Percentiles rank a stretch among this genome's conserved stretches.
Evolutionary conservation across 192 early-diverging fungal species (phyloP).

Genomic region (Obelidium mucronatum): DNA sequence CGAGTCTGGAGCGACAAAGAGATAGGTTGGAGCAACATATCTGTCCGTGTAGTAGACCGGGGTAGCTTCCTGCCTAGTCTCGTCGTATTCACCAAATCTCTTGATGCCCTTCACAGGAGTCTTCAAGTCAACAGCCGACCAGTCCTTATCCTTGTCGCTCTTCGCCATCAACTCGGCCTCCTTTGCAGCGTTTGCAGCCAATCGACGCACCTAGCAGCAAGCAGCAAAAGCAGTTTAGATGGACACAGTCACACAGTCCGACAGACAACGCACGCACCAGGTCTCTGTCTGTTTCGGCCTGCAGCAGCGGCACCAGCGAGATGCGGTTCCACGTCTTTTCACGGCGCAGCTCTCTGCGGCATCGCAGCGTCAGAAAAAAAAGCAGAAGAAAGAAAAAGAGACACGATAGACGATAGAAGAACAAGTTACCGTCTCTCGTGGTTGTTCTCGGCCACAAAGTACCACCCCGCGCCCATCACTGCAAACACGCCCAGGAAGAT

Average conservation of each 20-base stretch:
- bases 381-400: background rate
- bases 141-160: constrained; percentile 48
- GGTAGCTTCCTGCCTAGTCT: constrained; percentile 67
- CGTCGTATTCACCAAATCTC: constrained; percentile 60
- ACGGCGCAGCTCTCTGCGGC: constrained; percentile 81
- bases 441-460: constrained; percentile 70
- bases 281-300: constrained; percentile 95
- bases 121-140: constrained; percentile 54
- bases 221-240: background rate
- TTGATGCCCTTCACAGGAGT: constrained; percentile 56
- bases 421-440: constrained; percentile 66
- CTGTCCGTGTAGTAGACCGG: constrained; percentile 91
- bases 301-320: constrained; percentile 86
- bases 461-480: constrained; percentile 85
- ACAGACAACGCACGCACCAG: constrained; percentile 50
- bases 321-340: constrained; percentile 95
- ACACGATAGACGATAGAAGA: background rate
- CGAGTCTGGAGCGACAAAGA: constrained; percentile 70
- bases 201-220: constrained; percentile 55
- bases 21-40: constrained; percentile 73
- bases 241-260: background rate
- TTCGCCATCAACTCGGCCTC: constrained; percentile 91
- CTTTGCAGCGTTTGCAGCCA: constrained; percentile 70
- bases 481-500: constrained; percentile 78
- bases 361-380: background rate